Conservation (phyloP, 495 filamentous ascomycete species). For the Aspergillus saccharolyticus region DNA sequence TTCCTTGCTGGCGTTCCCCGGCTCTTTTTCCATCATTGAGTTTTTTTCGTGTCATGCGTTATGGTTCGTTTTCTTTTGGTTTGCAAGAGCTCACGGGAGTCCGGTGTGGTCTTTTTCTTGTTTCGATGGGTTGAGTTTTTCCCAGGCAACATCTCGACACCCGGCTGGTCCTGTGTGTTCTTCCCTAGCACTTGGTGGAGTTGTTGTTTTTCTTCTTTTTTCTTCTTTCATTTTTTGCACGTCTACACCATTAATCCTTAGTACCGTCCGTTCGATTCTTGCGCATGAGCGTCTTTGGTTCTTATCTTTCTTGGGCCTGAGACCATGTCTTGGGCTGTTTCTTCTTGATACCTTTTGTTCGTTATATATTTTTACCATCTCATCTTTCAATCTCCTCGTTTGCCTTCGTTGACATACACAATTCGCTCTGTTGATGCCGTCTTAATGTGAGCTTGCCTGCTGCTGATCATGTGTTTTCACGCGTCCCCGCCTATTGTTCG, state of each 20-base stretch:
- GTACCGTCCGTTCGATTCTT: slow-evolving; percentile 19
- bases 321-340: slow-evolving; percentile 13
- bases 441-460: slow-evolving; percentile 6
- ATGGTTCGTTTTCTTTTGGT: slow-evolving; percentile 20
- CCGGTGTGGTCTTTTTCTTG: slow-evolving; percentile 39
- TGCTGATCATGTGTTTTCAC: slow-evolving; percentile 23
- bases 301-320: slow-evolving; percentile 17
- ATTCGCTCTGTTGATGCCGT: slow-evolving; percentile 14
- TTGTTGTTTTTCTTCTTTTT: slow-evolving; percentile 25
- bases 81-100: slow-evolving; percentile 44
- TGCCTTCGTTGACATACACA: slow-evolving; percentile 16
- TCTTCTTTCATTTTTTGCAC: slow-evolving; percentile 14
- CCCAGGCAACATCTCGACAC: slow-evolving; percentile 39
- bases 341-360: slow-evolving; percentile 28
- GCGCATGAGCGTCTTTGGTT: slow-evolving; percentile 27
- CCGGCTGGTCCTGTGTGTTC: slow-evolving; percentile 51
- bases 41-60: slow-evolving; percentile 22
- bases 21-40: slow-evolving; percentile 27
- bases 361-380: slow-evolving; percentile 15
- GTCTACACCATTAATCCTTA: slow-evolving; percentile 25
- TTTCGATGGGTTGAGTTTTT: slow-evolving; percentile 37
- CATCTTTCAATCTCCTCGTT: slow-evolving; percentile 12
- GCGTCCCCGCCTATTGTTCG: slow-evolving; percentile 20
- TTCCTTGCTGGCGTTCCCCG: slow-evolving; percentile 34
- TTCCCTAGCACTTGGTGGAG: slow-evolving; percentile 42